Evolutionary conservation across 805 yeast species (phyloP), one percentile per base, ranked within the genome.

Genomic region (Schwanniomyces polymorphus): DNA sequence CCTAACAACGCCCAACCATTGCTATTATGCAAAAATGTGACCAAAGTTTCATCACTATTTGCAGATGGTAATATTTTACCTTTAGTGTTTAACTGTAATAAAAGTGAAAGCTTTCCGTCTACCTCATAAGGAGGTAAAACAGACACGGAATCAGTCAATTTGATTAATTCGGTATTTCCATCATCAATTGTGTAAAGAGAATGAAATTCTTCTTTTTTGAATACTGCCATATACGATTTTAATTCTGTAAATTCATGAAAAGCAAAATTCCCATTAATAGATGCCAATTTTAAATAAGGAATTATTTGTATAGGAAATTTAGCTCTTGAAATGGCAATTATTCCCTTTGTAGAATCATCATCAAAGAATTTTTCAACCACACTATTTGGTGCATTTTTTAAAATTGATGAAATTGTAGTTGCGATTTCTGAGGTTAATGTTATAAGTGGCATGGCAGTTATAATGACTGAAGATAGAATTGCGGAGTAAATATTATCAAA

Each of bases 1-100:
- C 97, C 97, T 14, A 92, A 56, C 25, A 87, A 66, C 0, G 96
- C 79, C 96, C 97, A 91, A 1, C 97, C 97, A 59, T 84, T 88
- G 61, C 84, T 90, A 3, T 77, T 75, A 60, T 86, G 81, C 25
- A 85, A 68, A 68, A 94, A 91, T 18, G 89, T 77, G 3, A 87
- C 86, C 14, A 79, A 56, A 9, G 65, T 58, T 49, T 70, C 67
- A 28, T 62, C 55, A 10, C 58, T 62, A 12, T 58, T 56, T 6
- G 61, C 59, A 3, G 80, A 73, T 0, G 89, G 84, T 27, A 91
- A 64, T 3, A 88, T 65, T 53, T 86, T 85, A 2, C 92, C 97
- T 46, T 74, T 79, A 0, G 96, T 87, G 2, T 84, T 84, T 2
- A 37, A 46, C 14, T 64, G 61, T 42, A 80, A 61, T 9, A 75